Evolutionary conservation across 2,329 filamentous ascomycete genomes (phyloP).

Genomic region (Exutisphaerella laricina): DNA sequence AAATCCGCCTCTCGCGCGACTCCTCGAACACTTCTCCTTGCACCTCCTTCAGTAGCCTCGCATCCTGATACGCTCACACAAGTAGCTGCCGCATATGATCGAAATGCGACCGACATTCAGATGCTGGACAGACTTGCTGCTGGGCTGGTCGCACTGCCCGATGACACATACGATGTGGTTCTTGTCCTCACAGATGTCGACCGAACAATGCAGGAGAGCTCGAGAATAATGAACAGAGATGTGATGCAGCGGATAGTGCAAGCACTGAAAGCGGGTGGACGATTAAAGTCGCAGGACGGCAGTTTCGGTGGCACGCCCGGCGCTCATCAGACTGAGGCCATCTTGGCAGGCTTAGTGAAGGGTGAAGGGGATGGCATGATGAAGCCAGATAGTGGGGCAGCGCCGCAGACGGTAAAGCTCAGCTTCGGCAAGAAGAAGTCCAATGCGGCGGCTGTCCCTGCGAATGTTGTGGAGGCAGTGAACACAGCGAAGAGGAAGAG

Average conservation of each 20-base stretch:
- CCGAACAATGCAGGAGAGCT: slow-evolving; percentile 58
- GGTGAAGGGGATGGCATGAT: slow-evolving; percentile 60
- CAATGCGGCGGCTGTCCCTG: slow-evolving; percentile 37
- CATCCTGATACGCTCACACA: slow-evolving; percentile 71
- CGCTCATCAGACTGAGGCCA: slow-evolving; percentile 66
- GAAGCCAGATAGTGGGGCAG: slow-evolving; percentile 46
- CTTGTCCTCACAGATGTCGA: slow-evolving; percentile 77
- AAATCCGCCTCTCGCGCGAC: slow-evolving; percentile 27
- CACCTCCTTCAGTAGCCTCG: slow-evolving; percentile 81
- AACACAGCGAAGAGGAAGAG: slow-evolving; percentile 32
- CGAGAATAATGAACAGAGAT: slow-evolving; percentile 59
- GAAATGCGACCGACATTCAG: slow-evolving; percentile 76
- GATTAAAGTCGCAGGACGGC: slow-evolving; percentile 64
- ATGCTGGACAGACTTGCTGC: slow-evolving; percentile 93
- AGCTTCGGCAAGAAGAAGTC: slow-evolving; percentile 58
- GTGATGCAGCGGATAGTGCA: slow-evolving; percentile 65
- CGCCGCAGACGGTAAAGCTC: slow-evolving; percentile 41
- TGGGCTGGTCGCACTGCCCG: slow-evolving; percentile 71
- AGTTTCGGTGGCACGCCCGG: slow-evolving; percentile 44
- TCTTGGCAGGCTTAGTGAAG: slow-evolving; percentile 69
- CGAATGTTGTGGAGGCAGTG: slow-evolving; percentile 31
- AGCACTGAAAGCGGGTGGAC: slow-evolving; percentile 64
- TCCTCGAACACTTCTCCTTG: slow-evolving; percentile 70
- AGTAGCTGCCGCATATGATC: slow-evolving; percentile 67
- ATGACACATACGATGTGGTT: slow-evolving; percentile 74